These are phyloP conservation scores for Dothiorella sarmentorum DNA, from an alignment of 2,329 filamentous ascomycete genomes.

Conservation along the genomic window DNA sequence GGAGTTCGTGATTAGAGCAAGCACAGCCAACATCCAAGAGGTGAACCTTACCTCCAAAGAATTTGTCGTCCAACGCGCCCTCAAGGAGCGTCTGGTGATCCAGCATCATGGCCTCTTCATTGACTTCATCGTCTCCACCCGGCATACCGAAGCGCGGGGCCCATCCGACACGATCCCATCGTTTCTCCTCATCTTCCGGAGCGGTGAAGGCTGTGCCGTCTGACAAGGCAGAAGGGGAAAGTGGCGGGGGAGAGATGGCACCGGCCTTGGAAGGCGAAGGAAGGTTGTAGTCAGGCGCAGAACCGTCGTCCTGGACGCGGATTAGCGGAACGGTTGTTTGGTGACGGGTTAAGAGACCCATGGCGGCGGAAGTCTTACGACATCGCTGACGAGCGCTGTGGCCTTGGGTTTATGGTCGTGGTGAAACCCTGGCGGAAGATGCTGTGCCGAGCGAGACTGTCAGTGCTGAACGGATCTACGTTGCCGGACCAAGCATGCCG, in stretches of 20 bases:
- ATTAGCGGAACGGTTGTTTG: slow-evolving; percentile 13
- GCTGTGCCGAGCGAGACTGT: slow-evolving; percentile 43
- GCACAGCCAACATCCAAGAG: neutral
- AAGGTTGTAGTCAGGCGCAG: slow-evolving; percentile 68
- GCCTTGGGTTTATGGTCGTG: slow-evolving; percentile 60
- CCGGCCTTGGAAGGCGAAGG: slow-evolving; percentile 70
- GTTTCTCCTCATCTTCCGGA: slow-evolving; percentile 49
- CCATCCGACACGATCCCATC: slow-evolving; percentile 69
- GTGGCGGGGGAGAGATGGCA: slow-evolving; percentile 55
- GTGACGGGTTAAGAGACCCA: slow-evolving; percentile 14
- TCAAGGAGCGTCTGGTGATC: slow-evolving; percentile 90
- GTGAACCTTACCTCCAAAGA: slow-evolving; percentile 69
- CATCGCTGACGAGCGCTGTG: slow-evolving; percentile 72
- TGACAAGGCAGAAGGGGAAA: slow-evolving; percentile 42
- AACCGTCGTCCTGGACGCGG: slow-evolving; percentile 58
- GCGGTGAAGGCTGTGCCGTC: slow-evolving; percentile 28
- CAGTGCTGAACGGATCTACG: slow-evolving; percentile 17
- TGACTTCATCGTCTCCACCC: slow-evolving; percentile 47
- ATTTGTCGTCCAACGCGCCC: slow-evolving; percentile 76
- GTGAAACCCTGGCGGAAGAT: slow-evolving; percentile 62
- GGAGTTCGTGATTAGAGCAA: neutral
- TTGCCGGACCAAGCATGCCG: slow-evolving; percentile 11
- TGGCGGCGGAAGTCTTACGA: slow-evolving; percentile 41
- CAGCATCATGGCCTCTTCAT: slow-evolving; percentile 62
- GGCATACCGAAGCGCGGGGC: slow-evolving; percentile 71